Evolutionary conservation across 495 filamentous ascomycete species (phyloP).

Genomic region (Rostrohypoxylon terebratum): DNA sequence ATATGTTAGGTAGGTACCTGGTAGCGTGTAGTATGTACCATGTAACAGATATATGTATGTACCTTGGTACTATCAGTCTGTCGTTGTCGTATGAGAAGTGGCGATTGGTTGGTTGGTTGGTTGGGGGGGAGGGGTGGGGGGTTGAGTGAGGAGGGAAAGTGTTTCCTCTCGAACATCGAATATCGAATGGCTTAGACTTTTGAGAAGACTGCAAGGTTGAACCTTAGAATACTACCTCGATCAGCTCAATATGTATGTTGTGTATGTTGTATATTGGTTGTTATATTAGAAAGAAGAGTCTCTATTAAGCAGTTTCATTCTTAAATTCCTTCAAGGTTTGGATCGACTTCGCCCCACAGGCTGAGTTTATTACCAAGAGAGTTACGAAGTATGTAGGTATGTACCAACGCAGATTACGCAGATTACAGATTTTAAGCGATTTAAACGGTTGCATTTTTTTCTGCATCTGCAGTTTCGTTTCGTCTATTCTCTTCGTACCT

Average conservation of each 20-base stretch:
- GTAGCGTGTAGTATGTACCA: conserved; percentile 4
- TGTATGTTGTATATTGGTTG: conserved; percentile 5
- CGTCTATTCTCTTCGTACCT: conserved; percentile 18
- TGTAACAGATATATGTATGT: background rate
- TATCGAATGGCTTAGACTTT: conserved; percentile 1
- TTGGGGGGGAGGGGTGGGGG: no score
- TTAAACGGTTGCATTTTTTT: no score
- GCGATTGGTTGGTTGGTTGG: conserved; percentile 11
- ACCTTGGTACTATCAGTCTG: background rate
- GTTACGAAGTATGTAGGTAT: no score
- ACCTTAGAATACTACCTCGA: conserved; percentile 5
- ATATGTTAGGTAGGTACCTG: background rate
- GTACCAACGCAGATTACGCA: background rate
- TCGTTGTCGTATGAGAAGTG: background rate
- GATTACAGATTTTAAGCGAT: no score
- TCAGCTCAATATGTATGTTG: conserved; percentile 3
- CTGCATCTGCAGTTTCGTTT: conserved; percentile 27
- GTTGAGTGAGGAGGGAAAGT: background rate
- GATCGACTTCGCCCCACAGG: conserved; percentile 27
- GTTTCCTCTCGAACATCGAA: background rate
- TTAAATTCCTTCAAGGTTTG: conserved; percentile 35
- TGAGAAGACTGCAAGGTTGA: background rate
- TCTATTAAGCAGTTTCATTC: conserved; percentile 29
- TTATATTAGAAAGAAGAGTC: conserved; percentile 4
- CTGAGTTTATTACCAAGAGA: no score